Evolutionary conservation across 2,329 filamentous ascomycete genomes (phyloP).

Genomic region (Metarhizium guizhouense): DNA sequence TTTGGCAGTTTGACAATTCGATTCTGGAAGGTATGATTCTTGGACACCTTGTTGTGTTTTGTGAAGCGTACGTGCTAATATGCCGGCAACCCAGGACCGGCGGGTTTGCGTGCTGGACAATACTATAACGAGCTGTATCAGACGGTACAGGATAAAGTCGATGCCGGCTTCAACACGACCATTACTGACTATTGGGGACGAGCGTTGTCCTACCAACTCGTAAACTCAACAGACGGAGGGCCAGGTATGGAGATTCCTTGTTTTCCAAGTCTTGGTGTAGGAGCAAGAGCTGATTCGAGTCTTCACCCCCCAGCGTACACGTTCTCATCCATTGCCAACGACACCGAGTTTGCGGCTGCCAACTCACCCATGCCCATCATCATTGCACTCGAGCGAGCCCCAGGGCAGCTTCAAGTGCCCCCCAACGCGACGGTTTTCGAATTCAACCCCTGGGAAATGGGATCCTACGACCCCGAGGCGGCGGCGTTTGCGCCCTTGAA

Average conservation of each 20-base stretch:
- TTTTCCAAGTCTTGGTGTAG: neutral
- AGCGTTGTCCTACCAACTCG: constrained; percentile 66
- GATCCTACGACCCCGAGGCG: constrained; percentile 64
- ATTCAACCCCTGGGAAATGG: constrained; percentile 73
- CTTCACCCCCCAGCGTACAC: constrained; percentile 46
- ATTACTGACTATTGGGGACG: constrained; percentile 79
- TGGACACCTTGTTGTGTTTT: neutral
- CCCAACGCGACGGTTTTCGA: constrained; percentile 70
- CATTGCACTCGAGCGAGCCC: constrained; percentile 58
- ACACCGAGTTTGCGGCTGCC: constrained; percentile 52
- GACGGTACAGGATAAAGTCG: constrained; percentile 49
- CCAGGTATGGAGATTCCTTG: constrained; percentile 25
- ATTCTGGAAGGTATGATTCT: constrained; percentile 24
- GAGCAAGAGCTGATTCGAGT: neutral
- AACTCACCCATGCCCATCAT: constrained; percentile 65
- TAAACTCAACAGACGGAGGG: constrained; percentile 63
- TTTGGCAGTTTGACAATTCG: constrained; percentile 28
- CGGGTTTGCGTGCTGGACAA: constrained; percentile 15
- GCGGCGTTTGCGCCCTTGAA: constrained; percentile 62
- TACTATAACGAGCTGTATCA: constrained; percentile 55
- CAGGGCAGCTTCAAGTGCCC: constrained; percentile 41
- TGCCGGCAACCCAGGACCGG: constrained; percentile 10
- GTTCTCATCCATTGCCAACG: constrained; percentile 55
- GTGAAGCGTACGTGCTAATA: neutral
- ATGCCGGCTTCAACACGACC: constrained; percentile 48